Conservation (phyloP, 495 filamentous ascomycete species). For the Annulohypoxylon stygium region DNA sequence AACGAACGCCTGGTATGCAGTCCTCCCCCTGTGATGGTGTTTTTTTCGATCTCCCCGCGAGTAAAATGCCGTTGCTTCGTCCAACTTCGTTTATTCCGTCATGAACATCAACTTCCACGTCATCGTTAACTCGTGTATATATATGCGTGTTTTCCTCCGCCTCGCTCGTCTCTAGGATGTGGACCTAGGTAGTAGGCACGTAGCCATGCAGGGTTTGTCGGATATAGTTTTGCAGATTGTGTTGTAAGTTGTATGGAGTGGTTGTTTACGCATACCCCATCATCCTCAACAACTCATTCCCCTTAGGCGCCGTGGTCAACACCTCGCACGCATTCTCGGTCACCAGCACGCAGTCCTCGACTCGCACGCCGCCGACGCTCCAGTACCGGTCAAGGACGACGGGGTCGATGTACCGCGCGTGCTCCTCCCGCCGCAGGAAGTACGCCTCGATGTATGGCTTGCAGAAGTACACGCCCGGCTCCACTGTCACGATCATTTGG, state of each 20-base stretch:
- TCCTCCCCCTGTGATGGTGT: not conserved
- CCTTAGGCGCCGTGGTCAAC: conserved; percentile 86
- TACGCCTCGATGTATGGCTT: conserved; percentile 70
- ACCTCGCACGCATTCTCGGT: conserved; percentile 84
- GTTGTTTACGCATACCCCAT: conserved; percentile 42
- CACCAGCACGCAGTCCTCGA: conserved; percentile 92
- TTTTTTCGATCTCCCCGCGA: no score
- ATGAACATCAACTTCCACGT: not conserved
- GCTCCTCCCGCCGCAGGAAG: conserved; percentile 71
- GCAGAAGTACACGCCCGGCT: conserved; percentile 87
- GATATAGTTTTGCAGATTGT: not conserved
- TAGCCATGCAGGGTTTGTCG: not conserved
- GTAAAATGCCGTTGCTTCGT: not conserved
- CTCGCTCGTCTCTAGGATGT: not conserved
- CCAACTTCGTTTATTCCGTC: not conserved
- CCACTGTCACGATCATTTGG: conserved; percentile 86
- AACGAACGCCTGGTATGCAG: conserved; percentile 1
- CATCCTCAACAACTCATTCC: conserved; percentile 63
- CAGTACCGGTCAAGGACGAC: conserved; percentile 78
- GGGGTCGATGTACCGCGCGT: conserved; percentile 79
- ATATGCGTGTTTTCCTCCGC: not conserved
- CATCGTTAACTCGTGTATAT: not conserved
- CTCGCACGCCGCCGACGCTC: conserved; percentile 85
- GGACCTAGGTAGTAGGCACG: not conserved
- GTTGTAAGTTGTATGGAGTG: not conserved